These are phyloP conservation scores for Boletus edulis DNA, from an alignment of 768 basidiomycete species.

Conservation along the genomic window DNA sequence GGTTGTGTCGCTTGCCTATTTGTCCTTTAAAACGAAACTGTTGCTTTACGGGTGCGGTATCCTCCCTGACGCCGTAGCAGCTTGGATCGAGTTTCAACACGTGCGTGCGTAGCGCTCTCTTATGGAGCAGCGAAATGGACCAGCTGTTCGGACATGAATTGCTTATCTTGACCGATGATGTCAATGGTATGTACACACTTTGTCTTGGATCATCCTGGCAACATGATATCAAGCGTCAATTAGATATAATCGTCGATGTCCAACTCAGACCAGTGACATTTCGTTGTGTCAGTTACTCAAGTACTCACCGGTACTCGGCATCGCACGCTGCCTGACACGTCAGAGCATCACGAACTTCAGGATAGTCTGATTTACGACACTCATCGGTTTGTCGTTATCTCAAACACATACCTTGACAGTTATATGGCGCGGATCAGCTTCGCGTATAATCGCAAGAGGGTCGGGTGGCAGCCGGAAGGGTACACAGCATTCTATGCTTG, in stretches of 20 bases:
- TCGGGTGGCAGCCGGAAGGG: too few relatives aligned
- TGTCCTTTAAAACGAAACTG: too few relatives aligned
- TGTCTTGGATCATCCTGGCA: neutral
- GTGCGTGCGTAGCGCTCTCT: neutral
- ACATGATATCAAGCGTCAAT: neutral
- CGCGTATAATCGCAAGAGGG: neutral
- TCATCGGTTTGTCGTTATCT: neutral
- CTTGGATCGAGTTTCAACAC: neutral
- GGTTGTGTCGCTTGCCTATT: neutral
- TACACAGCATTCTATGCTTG: too few relatives aligned
- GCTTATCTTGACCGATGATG: neutral
- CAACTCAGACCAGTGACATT: neutral
- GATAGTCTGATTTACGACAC: slow-evolving; percentile 2
- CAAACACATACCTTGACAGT: neutral
- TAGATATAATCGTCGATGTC: neutral
- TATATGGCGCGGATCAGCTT: slow-evolving; percentile 5
- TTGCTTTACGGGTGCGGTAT: too few relatives aligned
- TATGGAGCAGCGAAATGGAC: neutral
- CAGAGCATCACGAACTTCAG: too few relatives aligned
- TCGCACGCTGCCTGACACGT: too few relatives aligned
- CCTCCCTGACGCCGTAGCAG: too few relatives aligned
- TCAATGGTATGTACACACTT: neutral
- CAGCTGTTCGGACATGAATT: neutral
- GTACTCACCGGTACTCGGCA: too few relatives aligned
- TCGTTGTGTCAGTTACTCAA: too few relatives aligned